Evolutionary conservation across 2,329 filamentous ascomycete genomes (phyloP), one percentile per base, ranked within the genome.

Genomic region (Botrytis porri): DNA sequence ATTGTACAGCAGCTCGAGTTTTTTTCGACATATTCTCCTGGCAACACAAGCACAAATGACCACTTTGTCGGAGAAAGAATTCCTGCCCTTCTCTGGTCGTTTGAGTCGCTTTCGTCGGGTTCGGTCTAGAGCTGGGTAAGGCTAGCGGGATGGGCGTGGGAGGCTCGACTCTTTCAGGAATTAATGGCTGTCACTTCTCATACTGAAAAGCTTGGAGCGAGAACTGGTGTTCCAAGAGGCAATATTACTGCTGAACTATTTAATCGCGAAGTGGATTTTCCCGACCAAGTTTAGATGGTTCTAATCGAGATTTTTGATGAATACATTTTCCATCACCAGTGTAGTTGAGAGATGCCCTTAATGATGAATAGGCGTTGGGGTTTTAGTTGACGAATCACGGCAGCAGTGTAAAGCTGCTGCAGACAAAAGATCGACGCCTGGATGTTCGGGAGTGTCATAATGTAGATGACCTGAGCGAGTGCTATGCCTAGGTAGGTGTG

Each of bases 371-470:
- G 69, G 71, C 75, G 74, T 69, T 69, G 70, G 29, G 32, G 39
- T 63, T 20, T 72, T 60, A 62, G 69, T 71, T 75, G 64, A 75
- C 74, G 72, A 75, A 76, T 77, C 74, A 75, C 75, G 65, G 64
- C 72, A 69, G 73, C 61, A 74, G 37, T 70, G 69, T 70, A 43
- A 70, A 73, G 74, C 48, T 74, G 71, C 69, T 71, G 60, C 69
- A 71, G 48, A 43, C 71, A 37, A 72, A 72, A 73, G 76, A 77
- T 77, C 76, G 75, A 77, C 76, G 69, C 75, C 63, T 77, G 76
- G 76, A 73, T 76, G 69, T 48, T 74, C 76, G 76, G 76, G 75
- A 75, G 75, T 76, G 74, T 76, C 76, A 76, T 76, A 69, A 77
- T 76, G 69, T 59, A 43, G 39, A 70, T 67, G 37, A 67, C 51